Evolutionary conservation across 352 stramenopile species (phyloP).

Genomic region (Phytopythium cucurbitacearum): DNA sequence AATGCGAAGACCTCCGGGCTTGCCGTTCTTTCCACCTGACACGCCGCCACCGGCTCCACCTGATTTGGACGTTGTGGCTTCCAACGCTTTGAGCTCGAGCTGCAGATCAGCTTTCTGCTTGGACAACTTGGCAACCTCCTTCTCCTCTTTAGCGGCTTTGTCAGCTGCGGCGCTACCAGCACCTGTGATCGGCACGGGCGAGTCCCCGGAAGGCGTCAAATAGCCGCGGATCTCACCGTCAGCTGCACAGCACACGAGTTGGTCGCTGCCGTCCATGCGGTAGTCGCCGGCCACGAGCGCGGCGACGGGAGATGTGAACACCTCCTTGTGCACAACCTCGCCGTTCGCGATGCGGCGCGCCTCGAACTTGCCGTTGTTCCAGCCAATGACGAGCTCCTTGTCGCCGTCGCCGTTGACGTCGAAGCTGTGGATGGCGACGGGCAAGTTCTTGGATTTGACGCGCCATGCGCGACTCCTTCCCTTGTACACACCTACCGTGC

Average conservation of each 20-base stretch:
- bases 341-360: conserved; percentile 70
- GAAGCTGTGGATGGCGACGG: conserved; percentile 78
- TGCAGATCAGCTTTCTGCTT: conserved; percentile 74
- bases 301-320: conserved; percentile 54
- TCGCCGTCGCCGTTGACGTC: conserved; percentile 90
- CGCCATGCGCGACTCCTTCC: conserved; percentile 85
- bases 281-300: conserved; percentile 82
- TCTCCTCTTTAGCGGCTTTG: conserved; percentile 52
- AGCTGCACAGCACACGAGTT: conserved; percentile 85
- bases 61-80: conserved; percentile 27
- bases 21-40: conserved; percentile 23
- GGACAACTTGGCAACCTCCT: conserved; percentile 77
- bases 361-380: conserved; percentile 89
- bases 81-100: conserved; percentile 73
- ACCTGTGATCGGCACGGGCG: conserved; percentile 15
- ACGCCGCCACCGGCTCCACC: conserved; percentile 6
- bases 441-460: conserved; percentile 89
- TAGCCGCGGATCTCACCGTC: conserved; percentile 83
- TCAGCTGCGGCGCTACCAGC: conserved; percentile 18
- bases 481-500: conserved; percentile 92
- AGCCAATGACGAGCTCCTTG: conserved; percentile 87
- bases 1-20: conserved; percentile 39
- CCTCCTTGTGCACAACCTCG: conserved; percentile 82
- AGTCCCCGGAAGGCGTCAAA: conserved; percentile 39
- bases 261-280: conserved; percentile 81